A percentile compares a stretch with the other conserved stretches of the same genome.
phyloP scores from a whole-genome alignment of 202 grass and related monocot genomes.

The Miscanthus sacchariflorus region DNA sequence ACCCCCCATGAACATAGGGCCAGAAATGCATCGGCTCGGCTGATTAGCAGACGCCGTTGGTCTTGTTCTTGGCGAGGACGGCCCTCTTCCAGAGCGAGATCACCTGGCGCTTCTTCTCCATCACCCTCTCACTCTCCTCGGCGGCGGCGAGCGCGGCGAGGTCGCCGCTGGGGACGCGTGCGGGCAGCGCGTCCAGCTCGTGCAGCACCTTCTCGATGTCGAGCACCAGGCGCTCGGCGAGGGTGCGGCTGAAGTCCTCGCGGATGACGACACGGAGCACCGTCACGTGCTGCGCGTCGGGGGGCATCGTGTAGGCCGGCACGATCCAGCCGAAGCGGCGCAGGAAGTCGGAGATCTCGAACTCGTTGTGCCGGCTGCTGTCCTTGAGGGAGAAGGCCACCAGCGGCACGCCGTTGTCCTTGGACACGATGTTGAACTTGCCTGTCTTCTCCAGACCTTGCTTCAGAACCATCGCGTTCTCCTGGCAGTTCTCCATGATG shows the following conservation, averaged over 20 bases:
- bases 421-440: slow-evolving; percentile 81
- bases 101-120: slow-evolving; percentile 46
- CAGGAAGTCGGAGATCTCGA: slow-evolving; percentile 85
- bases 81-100: slow-evolving; percentile 71
- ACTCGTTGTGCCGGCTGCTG: slow-evolving; percentile 76
- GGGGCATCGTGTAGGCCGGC: slow-evolving; percentile 94
- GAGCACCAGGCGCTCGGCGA: slow-evolving; percentile 85
- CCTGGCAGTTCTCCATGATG: slow-evolving; percentile 94
- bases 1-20: too few species aligned
- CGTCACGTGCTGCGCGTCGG: slow-evolving; percentile 79
- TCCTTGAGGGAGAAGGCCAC: slow-evolving; percentile 97
- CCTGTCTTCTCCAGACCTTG: slow-evolving; percentile 64
- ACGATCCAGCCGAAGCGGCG: slow-evolving; percentile 97
- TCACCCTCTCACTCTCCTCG: slow-evolving; percentile 25
- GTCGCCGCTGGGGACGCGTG: slow-evolving; percentile 33
- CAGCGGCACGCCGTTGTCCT: slow-evolving; percentile 83
- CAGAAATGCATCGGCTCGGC: background rate
- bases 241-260: slow-evolving; percentile 93
- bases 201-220: slow-evolving; percentile 84
- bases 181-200: slow-evolving; percentile 71
- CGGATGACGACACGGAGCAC: slow-evolving; percentile 87
- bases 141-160: slow-evolving; percentile 6
- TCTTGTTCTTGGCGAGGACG: slow-evolving; percentile 70
- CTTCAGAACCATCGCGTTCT: slow-evolving; percentile 86
- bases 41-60: slow-evolving; percentile 63